These are phyloP conservation scores for Elsinoe necatrix DNA, from an alignment of 2,329 filamentous ascomycete species.

Conservation along the genomic window DNA sequence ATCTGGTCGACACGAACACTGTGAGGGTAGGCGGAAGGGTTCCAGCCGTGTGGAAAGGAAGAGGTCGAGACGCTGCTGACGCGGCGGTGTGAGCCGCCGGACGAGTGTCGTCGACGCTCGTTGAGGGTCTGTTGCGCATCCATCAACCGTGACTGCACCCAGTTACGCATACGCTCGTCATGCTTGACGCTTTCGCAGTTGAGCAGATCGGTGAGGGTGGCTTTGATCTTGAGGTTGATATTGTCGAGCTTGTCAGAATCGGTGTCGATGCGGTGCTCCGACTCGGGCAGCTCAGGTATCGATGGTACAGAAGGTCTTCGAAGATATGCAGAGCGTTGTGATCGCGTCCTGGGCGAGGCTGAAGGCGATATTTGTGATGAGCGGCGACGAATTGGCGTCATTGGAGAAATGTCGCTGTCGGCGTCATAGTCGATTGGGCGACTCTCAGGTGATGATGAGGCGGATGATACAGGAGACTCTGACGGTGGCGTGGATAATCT, in stretches of 20 bases:
- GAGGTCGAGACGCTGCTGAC: neutral
- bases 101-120: slow-evolving; percentile 29
- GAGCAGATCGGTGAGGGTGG: slow-evolving; percentile 45
- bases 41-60: too few species aligned
- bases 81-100: neutral
- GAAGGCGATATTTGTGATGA: slow-evolving; percentile 15
- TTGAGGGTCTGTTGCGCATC: slow-evolving; percentile 45
- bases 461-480: slow-evolving; percentile 22
- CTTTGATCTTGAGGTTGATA: slow-evolving; percentile 47
- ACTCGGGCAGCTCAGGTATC: slow-evolving; percentile 18
- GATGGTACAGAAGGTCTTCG: slow-evolving; percentile 16
- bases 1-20: neutral
- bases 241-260: slow-evolving; percentile 41
- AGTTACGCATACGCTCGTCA: slow-evolving; percentile 40
- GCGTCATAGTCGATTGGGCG: slow-evolving; percentile 12
- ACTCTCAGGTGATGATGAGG: slow-evolving; percentile 17
- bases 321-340: slow-evolving; percentile 14
- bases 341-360: slow-evolving; percentile 14
- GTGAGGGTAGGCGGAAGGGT: neutral
- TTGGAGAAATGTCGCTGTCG: slow-evolving; percentile 15
- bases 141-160: slow-evolving; percentile 47
- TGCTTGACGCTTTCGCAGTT: slow-evolving; percentile 44
- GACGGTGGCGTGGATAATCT: slow-evolving; percentile 31
- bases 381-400: slow-evolving; percentile 20
- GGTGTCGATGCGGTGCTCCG: slow-evolving; percentile 27